These are phyloP conservation scores for Capronia americana DNA, from an alignment of 2,329 filamentous ascomycete species.

Conservation along the genomic window DNA sequence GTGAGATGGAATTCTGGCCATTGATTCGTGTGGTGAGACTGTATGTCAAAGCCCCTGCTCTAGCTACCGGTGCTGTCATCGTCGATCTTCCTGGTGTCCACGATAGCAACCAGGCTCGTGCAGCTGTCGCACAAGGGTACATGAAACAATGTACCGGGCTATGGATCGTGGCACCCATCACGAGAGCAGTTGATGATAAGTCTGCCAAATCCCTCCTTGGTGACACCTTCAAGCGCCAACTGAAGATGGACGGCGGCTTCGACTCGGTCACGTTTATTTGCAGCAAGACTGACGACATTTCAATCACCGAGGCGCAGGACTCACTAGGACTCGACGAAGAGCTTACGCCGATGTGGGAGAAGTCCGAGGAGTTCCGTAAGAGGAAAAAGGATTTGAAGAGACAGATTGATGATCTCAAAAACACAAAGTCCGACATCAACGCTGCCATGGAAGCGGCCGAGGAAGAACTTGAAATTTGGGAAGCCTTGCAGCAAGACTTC, in stretches of 20 bases:
- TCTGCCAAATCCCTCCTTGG: conserved; percentile 63
- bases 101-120: conserved; percentile 66
- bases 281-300: conserved; percentile 68
- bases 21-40: conserved; percentile 54
- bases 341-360: conserved; percentile 38
- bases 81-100: conserved; percentile 66
- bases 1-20: conserved; percentile 52
- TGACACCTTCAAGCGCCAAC: conserved; percentile 63
- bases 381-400: conserved; percentile 6
- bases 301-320: conserved; percentile 53
- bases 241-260: conserved; percentile 65
- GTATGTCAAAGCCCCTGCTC: conserved; percentile 56
- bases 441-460: conserved; percentile 4
- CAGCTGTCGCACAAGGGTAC: conserved; percentile 64
- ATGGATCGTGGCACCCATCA: conserved; percentile 69
- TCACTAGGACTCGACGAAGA: conserved; percentile 49
- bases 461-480: conserved; percentile 3
- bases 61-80: conserved; percentile 62
- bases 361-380: conserved; percentile 31
- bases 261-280: conserved; percentile 66
- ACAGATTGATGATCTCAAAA: conserved; percentile 4
- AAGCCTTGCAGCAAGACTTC: conserved; percentile 1
- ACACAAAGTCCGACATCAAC: not conserved
- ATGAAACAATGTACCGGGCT: conserved; percentile 66
- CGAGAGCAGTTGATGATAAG: conserved; percentile 65